Evolutionary conservation across 768 basidiomycete genomes (phyloP).

Genomic region (Rhizopogon rudus): DNA sequence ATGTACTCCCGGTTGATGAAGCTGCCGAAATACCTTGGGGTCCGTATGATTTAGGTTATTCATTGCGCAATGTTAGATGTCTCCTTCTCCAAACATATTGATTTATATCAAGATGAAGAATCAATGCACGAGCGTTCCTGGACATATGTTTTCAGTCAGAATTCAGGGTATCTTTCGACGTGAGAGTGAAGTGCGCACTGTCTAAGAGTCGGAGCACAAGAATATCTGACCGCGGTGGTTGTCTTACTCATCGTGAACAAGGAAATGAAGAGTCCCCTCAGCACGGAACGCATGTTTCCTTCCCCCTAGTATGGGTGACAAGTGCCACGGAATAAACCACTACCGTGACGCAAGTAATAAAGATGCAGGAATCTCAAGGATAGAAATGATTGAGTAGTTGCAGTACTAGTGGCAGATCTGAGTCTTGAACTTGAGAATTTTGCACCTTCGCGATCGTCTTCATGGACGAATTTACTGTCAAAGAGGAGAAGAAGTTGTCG

Average conservation of each 20-base stretch:
- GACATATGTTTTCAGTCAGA: neutral
- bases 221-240: slow-evolving; percentile 36
- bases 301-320: slow-evolving; percentile 31
- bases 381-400: slow-evolving; percentile 45
- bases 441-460: too few relatives aligned
- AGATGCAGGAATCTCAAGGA: slow-evolving; percentile 44
- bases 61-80: neutral
- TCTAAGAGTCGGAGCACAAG: slow-evolving; percentile 39
- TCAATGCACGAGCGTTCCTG: slow-evolving; percentile 27
- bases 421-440: too few relatives aligned
- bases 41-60: slow-evolving; percentile 11
- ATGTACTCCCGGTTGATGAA: slow-evolving; percentile 33
- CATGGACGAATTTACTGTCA: too few relatives aligned
- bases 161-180: neutral
- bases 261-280: slow-evolving; percentile 46
- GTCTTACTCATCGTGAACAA: slow-evolving; percentile 45
- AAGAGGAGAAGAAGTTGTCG: too few relatives aligned
- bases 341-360: slow-evolving; percentile 33
- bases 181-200: slow-evolving; percentile 25
- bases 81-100: slow-evolving; percentile 39
- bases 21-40: slow-evolving; percentile 51
- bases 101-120: neutral
- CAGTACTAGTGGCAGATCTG: slow-evolving; percentile 24
- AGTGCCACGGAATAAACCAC: slow-evolving; percentile 36
- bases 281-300: slow-evolving; percentile 42